These are phyloP conservation scores for Solanum appendiculatum DNA, from an alignment of 257 asterid species.

Conservation along the genomic window DNA sequence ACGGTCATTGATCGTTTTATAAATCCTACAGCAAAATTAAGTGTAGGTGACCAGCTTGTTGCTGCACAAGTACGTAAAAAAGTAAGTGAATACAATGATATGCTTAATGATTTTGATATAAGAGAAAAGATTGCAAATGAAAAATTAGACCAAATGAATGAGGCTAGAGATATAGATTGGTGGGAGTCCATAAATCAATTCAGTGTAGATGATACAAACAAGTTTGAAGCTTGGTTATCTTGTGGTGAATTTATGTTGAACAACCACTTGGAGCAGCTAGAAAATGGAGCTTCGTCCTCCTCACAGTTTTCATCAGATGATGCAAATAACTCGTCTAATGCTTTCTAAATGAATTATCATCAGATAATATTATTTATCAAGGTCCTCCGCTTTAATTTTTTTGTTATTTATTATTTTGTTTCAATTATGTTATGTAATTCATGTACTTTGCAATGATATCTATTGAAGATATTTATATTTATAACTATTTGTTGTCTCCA, in stretches of 20 bases:
- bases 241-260: not conserved
- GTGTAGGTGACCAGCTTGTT: too few relatives aligned
- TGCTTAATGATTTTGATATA: not conserved
- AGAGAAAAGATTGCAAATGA: not conserved
- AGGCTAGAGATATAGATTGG: not conserved
- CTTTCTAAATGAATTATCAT: not conserved
- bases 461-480: too few relatives aligned
- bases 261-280: accelerated
- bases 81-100: not conserved
- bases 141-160: not conserved
- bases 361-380: not conserved
- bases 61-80: not conserved
- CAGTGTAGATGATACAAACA: not conserved
- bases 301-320: not conserved
- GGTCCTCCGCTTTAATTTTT: too few relatives aligned
- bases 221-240: not conserved
- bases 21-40: not conserved
- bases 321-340: not conserved
- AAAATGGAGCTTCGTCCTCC: not conserved
- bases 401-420: too few relatives aligned
- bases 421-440: too few relatives aligned
- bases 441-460: too few relatives aligned
- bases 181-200: not conserved
- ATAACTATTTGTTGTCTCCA: too few relatives aligned
- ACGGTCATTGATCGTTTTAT: not conserved